These are phyloP conservation scores for Entamoeba histolytica DNA, from an alignment of 208 protist genomes.

Conservation along the genomic window DNA sequence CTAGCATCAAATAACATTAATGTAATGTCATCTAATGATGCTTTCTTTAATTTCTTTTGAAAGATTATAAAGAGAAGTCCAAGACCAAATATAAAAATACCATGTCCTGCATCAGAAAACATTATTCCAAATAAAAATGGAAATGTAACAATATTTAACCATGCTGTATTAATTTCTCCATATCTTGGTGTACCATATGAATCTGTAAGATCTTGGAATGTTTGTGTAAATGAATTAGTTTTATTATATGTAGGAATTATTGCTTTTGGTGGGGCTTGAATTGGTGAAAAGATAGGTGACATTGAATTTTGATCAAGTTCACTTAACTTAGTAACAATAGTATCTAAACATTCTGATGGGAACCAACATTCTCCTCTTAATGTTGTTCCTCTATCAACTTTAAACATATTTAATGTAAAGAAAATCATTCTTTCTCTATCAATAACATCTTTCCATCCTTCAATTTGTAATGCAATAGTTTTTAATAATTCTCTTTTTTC, in stretches of 20 bases:
- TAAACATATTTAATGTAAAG: neutral
- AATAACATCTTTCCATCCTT: neutral
- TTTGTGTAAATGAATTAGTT: slow-evolving; percentile 77
- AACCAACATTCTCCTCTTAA: neutral
- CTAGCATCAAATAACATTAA: slow-evolving; percentile 24
- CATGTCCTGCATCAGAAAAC: slow-evolving; percentile 96
- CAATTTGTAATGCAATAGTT: neutral
- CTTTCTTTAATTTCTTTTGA: slow-evolving; percentile 11
- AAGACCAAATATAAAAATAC: slow-evolving; percentile 31
- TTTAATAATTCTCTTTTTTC: neutral
- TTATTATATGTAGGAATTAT: slow-evolving; percentile 80
- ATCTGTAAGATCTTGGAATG: slow-evolving; percentile 86
- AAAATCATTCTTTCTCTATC: neutral
- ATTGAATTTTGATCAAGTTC: neutral
- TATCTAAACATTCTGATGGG: neutral
- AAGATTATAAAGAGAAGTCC: slow-evolving; percentile 15
- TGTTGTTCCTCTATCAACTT: neutral
- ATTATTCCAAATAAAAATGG: slow-evolving; percentile 98
- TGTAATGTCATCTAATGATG: slow-evolving; percentile 3
- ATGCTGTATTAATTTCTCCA: slow-evolving; percentile 40
- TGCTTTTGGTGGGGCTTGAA: neutral
- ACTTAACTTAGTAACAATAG: neutral
- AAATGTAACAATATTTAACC: slow-evolving; percentile 64
- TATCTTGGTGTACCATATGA: slow-evolving; percentile 75
- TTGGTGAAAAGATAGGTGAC: neutral